These are phyloP conservation scores for Purpureocillium takamizusanense DNA, from an alignment of 2,329 filamentous ascomycete species.

Conservation along the genomic window DNA sequence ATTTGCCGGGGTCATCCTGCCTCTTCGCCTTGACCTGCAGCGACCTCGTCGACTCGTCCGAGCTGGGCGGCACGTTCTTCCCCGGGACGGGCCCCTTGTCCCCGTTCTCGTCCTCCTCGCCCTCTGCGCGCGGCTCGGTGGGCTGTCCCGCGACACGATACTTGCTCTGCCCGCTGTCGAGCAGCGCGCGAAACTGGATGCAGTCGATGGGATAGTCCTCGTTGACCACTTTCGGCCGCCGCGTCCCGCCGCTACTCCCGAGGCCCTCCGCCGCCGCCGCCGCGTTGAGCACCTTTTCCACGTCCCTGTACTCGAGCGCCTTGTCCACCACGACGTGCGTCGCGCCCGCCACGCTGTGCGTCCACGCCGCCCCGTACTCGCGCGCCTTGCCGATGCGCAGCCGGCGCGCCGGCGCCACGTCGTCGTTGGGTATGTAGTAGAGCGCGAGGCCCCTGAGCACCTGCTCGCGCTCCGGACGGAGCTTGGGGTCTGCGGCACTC, in stretches of 20 bases:
- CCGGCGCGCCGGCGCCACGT: conserved; percentile 57
- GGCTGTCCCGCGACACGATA: conserved; percentile 50
- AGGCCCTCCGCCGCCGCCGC: conserved; percentile 5
- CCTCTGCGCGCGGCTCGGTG: conserved; percentile 4
- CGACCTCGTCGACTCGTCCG: conserved; percentile 22
- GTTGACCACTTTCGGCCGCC: conserved; percentile 48
- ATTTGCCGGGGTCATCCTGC: conserved; percentile 24
- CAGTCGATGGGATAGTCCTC: conserved; percentile 64
- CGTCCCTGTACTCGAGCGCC: conserved; percentile 51
- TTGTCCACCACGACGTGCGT: conserved; percentile 79
- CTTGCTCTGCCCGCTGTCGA: conserved; percentile 48
- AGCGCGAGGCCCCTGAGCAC: conserved; percentile 55
- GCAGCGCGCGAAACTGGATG: conserved; percentile 44
- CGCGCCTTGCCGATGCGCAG: conserved; percentile 66
- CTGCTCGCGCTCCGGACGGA: conserved; percentile 41
- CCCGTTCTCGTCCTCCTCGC: neutral
- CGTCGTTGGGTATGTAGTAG: conserved; percentile 76
- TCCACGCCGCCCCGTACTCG: conserved; percentile 68
- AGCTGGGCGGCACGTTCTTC: conserved; percentile 3
- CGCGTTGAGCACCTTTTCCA: conserved; percentile 36
- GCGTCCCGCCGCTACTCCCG: conserved; percentile 13
- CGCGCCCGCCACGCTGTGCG: conserved; percentile 46
- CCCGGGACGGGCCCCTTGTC: too few species aligned
- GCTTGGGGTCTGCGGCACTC: conserved; percentile 22
- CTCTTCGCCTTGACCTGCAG: conserved; percentile 38